phyloP scores from a whole-genome alignment of 2,329 filamentous ascomycete species.

The Paecilomyces dactylethromorphus region DNA sequence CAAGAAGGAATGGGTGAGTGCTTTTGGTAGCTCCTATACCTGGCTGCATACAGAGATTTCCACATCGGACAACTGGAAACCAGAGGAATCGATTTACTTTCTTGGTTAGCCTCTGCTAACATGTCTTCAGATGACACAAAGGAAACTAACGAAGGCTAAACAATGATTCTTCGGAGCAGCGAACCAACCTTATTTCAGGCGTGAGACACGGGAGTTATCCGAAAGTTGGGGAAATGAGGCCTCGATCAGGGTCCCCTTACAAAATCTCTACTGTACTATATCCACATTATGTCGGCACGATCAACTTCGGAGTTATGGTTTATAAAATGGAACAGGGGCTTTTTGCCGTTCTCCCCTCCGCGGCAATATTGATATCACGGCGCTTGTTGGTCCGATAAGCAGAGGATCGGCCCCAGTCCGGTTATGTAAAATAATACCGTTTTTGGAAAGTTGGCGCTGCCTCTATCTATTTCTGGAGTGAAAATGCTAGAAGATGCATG shows the following conservation, averaged over 20 bases:
- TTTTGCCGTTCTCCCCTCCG: not conserved
- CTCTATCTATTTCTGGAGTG: not conserved
- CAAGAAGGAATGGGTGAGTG: slow-evolving; percentile 84
- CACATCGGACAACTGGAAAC: not conserved
- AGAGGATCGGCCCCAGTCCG: not conserved
- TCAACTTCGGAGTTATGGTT: not conserved
- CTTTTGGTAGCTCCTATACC: not conserved
- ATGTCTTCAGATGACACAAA: slow-evolving; percentile 5
- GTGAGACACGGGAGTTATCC: not conserved
- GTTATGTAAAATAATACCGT: slow-evolving; percentile 6
- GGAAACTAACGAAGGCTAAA: slow-evolving; percentile 3
- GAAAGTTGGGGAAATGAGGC: not conserved
- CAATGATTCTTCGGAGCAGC: slow-evolving; percentile 1
- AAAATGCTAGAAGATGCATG: not conserved
- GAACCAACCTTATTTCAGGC: not conserved
- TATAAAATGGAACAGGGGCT: not conserved
- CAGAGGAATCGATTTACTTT: not conserved
- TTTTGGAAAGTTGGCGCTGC: slow-evolving; percentile 7
- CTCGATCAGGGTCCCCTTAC: not conserved
- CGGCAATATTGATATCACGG: not conserved
- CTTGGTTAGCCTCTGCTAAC: slow-evolving; percentile 1
- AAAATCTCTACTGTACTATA: not conserved
- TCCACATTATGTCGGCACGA: not conserved
- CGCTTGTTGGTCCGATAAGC: not conserved
- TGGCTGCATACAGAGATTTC: not conserved